Evolutionary conservation across 2,329 filamentous ascomycete genomes (phyloP).

Genomic region (Camillea tinctor): DNA sequence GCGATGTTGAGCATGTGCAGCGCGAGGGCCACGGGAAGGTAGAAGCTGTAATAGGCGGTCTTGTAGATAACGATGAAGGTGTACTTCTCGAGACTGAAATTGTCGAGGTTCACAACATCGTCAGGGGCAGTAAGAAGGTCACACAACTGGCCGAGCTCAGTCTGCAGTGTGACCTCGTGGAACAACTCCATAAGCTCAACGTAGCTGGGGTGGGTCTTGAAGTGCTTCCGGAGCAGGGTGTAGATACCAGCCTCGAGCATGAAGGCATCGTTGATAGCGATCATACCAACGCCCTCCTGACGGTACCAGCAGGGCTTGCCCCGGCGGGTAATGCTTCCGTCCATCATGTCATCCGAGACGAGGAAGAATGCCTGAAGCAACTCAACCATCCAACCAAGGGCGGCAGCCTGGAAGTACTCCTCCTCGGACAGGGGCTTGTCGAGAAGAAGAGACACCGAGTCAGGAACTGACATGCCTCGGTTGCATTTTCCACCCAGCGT

Average conservation of each 20-base stretch:
- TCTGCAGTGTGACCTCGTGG: constrained; percentile 92
- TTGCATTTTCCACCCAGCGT: constrained; percentile 96
- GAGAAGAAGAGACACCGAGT: constrained; percentile 81
- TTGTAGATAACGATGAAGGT: constrained; percentile 99
- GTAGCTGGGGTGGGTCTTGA: constrained; percentile 83
- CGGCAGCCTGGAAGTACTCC: constrained; percentile 84
- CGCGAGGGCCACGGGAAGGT: constrained; percentile 90
- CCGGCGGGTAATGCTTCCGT: constrained; percentile 88
- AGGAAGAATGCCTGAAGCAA: constrained; percentile 98
- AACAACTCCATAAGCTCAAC: constrained; percentile 92
- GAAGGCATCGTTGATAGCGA: constrained; percentile 98
- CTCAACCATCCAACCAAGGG: constrained; percentile 96
- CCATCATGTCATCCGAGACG: constrained; percentile 98
- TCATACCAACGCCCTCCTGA: constrained; percentile 83
- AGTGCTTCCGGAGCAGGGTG: constrained; percentile 88
- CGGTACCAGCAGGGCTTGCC: constrained; percentile 97
- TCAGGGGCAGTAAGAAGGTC: constrained; percentile 95
- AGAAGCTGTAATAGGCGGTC: constrained; percentile 99
- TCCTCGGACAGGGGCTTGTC: constrained; percentile 68
- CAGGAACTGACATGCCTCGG: constrained; percentile 95
- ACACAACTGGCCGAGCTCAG: constrained; percentile 91
- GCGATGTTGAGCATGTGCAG: constrained; percentile 83
- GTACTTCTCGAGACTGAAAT: constrained; percentile 95
- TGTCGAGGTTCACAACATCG: constrained; percentile 86
- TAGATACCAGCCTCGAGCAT: constrained; percentile 93